A percentile compares a stretch with the other conserved stretches of the same genome.
Conservation (phyloP, 441 rosid species). For the Gossypium davidsonii region DNA sequence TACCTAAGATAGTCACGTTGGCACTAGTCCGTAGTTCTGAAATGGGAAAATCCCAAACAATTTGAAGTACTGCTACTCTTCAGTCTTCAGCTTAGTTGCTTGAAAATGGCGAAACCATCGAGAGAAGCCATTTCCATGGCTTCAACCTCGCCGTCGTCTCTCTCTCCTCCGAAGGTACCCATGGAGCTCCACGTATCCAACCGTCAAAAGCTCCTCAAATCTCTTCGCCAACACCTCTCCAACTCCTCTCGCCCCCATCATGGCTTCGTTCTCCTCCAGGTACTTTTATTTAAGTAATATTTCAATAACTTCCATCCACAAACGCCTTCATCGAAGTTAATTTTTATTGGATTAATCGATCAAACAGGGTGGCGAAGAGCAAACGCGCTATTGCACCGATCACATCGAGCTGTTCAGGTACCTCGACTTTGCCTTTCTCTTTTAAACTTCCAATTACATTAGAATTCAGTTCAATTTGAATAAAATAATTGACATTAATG, state of each 20-base stretch:
- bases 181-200: conserved; percentile 67
- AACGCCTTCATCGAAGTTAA: not conserved
- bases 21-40: no score
- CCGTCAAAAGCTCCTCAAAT: conserved; percentile 53
- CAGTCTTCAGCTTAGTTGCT: not conserved
- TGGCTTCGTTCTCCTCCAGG: conserved; percentile 77
- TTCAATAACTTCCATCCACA: not conserved
- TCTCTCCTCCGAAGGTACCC: conserved; percentile 54
- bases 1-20: no score
- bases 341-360: not conserved
- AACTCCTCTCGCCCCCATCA: conserved; percentile 42
- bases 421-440: not conserved
- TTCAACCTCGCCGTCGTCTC: conserved; percentile 38
- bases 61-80: not conserved
- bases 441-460: not conserved
- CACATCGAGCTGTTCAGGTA: conserved; percentile 87
- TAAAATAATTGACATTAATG: not conserved
- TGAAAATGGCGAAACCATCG: not conserved
- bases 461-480: not conserved
- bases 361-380: conserved; percentile 77
- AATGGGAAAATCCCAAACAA: not conserved
- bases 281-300: conserved; percentile 6
- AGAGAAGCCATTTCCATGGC: conserved; percentile 31
- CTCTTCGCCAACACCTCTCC: conserved; percentile 44
- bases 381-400: conserved; percentile 79